Percentiles rank a stretch among this genome's conserved stretches.
phyloP scores from a whole-genome alignment of 2,329 filamentous ascomycete genomes.

The Juglanconis sp. region DNA sequence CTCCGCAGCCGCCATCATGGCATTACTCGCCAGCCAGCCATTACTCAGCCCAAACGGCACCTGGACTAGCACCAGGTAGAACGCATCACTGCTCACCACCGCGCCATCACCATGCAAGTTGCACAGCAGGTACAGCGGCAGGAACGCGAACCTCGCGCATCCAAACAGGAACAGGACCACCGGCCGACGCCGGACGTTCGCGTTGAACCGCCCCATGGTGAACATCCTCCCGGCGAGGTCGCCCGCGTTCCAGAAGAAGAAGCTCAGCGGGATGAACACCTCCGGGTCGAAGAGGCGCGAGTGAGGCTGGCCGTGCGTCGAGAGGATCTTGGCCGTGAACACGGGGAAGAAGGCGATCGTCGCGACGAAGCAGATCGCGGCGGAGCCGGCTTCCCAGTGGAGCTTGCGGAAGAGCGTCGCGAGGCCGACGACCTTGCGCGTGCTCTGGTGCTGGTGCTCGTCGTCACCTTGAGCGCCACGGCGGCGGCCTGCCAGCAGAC shows the following conservation, averaged over 20 bases:
- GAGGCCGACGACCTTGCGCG: constrained; percentile 51
- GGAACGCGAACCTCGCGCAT: constrained; percentile 63
- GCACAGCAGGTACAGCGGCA: constrained; percentile 86
- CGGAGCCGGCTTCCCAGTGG: constrained; percentile 70
- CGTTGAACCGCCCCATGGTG: constrained; percentile 55
- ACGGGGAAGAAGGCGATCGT: constrained; percentile 91
- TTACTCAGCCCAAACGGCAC: constrained; percentile 80
- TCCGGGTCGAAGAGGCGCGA: constrained; percentile 64
- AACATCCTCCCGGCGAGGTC: constrained; percentile 75
- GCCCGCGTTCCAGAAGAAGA: constrained; percentile 90
- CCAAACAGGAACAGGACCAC: constrained; percentile 64
- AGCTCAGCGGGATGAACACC: constrained; percentile 84
- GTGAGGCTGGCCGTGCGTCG: constrained; percentile 29
- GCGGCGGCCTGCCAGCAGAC: constrained; percentile 44
- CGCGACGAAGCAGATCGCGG: constrained; percentile 76
- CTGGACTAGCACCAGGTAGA: constrained; percentile 84
- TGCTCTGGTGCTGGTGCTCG: constrained; percentile 43
- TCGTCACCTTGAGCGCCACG: constrained; percentile 28
- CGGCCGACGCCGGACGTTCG: constrained; percentile 58
- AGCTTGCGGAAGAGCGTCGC: constrained; percentile 71
- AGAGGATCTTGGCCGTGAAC: constrained; percentile 70
- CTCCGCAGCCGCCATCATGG: constrained; percentile 85
- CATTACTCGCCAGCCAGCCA: constrained; percentile 80
- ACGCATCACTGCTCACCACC: constrained; percentile 72
- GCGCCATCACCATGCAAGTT: constrained; percentile 79